Evolutionary conservation across 108 stramenopile species (phyloP), one percentile per base, ranked within the genome.

Genomic region (Cylindrotheca closterium): DNA sequence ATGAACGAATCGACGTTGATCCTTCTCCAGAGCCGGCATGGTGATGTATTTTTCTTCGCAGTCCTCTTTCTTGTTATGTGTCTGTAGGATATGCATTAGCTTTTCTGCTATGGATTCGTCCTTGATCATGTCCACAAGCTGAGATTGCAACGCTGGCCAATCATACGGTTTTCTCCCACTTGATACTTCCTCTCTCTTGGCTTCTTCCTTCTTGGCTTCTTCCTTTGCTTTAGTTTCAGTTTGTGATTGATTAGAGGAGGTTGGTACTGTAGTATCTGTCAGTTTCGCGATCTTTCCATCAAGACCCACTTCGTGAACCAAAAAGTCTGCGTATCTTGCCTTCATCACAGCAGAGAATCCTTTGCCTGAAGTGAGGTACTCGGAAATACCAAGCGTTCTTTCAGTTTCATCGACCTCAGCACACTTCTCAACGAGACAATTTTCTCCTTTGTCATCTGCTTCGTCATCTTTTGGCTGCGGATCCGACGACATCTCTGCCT

Each of bases 321-420:
- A 33, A 61, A 94, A 94, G 64, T 94, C 93, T 2, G 90, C 86
- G 59, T 82, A 94, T 46, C 93, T 65, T 25, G 88, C 93, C 68
- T 94, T 94, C 25, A 83, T 55, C 4, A 89, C 84, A 3, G 79
- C 89, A 26, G 85, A 73, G 62, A 91, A 94, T 19, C 91, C 91
- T 2, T 26, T 12, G 25, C 28, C n/a, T 1, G 19, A 30, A 8
- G 82, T 75, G 26, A 81, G 75, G 63, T 84, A 89, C n/a, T 69
- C 75, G 3, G 72, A 53, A 33, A 89, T 86, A 22, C 88, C 88
- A 12, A 89, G 54, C 49, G 59, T 56, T 52, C 60, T 64, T 61
- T 89, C 88, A 47, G 70, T 67, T 17, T 79, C 79, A 57, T 89
- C 88, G 25, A 42, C 37, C 7, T 7, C 37, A 7, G 7, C 37